These are phyloP conservation scores for Cordyceps cicadae DNA, from an alignment of 2,329 filamentous ascomycete genomes.

Conservation along the genomic window DNA sequence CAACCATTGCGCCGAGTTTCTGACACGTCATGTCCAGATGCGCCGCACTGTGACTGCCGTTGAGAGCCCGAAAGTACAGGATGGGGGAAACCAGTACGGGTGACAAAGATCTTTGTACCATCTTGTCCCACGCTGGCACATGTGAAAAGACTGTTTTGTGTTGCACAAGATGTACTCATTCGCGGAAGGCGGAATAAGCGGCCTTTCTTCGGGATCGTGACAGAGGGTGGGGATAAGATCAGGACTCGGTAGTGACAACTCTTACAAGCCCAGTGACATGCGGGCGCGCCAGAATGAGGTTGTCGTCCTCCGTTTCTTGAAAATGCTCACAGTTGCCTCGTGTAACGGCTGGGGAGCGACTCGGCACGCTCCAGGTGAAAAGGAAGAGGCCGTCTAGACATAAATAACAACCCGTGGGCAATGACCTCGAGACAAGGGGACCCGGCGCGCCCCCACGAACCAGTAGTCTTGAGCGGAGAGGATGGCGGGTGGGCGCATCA, in stretches of 20 bases:
- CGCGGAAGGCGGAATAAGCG: background rate
- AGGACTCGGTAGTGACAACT: background rate
- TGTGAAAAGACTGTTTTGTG: background rate
- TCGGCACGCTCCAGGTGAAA: background rate
- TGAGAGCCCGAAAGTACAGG: background rate
- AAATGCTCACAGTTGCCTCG: background rate
- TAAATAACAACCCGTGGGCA: too few relatives aligned
- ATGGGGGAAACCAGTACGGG: background rate
- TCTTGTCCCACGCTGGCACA: background rate
- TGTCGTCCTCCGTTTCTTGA: background rate
- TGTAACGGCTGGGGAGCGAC: background rate
- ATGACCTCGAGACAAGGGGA: background rate
- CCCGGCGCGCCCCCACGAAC: background rate
- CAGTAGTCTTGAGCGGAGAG: background rate
- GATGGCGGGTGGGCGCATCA: background rate
- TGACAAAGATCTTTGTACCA: background rate
- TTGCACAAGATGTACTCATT: background rate
- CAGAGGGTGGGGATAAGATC: background rate
- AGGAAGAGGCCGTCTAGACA: too few relatives aligned
- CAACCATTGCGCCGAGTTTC: background rate
- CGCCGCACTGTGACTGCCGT: background rate
- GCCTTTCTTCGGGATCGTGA: constrained; percentile 8
- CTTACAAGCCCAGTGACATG: background rate
- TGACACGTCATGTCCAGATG: constrained; percentile 5
- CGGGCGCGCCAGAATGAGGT: background rate